Conservation (phyloP, 257 asterid genomes). For the Solanum tarapatanum region DNA sequence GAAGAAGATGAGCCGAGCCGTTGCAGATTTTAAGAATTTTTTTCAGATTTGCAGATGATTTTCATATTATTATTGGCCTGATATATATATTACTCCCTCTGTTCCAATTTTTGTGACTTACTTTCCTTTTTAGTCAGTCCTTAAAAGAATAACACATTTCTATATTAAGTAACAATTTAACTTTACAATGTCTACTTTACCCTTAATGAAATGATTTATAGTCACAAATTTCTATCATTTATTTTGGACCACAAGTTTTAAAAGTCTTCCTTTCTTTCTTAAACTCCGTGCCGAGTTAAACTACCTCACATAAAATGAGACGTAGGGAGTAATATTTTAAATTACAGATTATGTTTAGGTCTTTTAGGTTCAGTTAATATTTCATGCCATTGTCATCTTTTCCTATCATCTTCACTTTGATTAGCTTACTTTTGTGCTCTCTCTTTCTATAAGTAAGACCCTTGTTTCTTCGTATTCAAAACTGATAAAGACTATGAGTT, state of each 20-base stretch:
- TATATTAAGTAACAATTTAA: too few species aligned
- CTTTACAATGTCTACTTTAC: too few species aligned
- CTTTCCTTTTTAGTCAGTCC: too few species aligned
- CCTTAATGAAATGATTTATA: too few species aligned
- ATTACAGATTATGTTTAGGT: background rate
- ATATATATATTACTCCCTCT: background rate
- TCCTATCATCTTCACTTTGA: background rate
- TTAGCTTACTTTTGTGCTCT: background rate
- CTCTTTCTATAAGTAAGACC: background rate
- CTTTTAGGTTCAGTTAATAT: background rate
- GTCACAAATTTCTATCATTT: too few species aligned
- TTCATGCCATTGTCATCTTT: background rate
- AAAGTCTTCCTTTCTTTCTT: too few species aligned
- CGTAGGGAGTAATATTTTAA: background rate
- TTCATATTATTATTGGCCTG: background rate
- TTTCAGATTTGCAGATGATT: background rate
- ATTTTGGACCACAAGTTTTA: too few species aligned
- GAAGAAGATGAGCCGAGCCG: background rate
- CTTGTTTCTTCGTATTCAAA: background rate
- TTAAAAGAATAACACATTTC: too few species aligned
- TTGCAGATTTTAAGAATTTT: background rate
- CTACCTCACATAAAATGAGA: too few species aligned
- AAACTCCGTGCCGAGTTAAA: too few species aligned
- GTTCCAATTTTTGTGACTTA: too few species aligned
- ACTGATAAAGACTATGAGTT: background rate